Evolutionary conservation across 2,329 filamentous ascomycete genomes (phyloP), one percentile per base, ranked within the genome.

Genomic region (Microcyclosporella mali): DNA sequence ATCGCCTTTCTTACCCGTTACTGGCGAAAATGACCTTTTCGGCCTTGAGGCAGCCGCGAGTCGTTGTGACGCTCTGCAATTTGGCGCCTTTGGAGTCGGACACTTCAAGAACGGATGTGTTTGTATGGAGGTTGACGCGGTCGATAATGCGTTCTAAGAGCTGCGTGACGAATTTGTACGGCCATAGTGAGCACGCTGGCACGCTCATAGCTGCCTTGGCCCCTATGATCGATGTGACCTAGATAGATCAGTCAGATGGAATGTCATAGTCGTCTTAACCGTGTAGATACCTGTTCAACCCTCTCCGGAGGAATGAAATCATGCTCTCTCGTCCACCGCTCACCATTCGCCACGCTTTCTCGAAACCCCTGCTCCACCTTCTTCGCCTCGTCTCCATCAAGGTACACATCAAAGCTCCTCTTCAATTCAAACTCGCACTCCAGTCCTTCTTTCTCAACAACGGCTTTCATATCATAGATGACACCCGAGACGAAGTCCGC

Each of bases 101-200:
- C 4, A 64, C 50, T 1, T 47, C 18, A 3, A 45, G 49, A 1
- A 79, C 83, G 0, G 82, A 76, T 8, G 84, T 88, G 46, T 73
- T 77, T 3, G 83, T 87, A 63, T 88, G 84, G 17, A 89, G 68
- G 54, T 88, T 87, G 53, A 87, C 6, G 15, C 40, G 78, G n/a
- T 57, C 63, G 1, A 73, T 58, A 0, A 50, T 84, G 71, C 10
- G 66, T 63, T 59, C 84, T 78, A 94, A 66, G 0, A 88, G 70
- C 66, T 81, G 82, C 2, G 77, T 69, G 2, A 92, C 79, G 12
- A 90, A 74, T 66, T 89, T 90, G 62, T 90, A 90, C 0, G 86
- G 86, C 82, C 82, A 88, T 17, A 85, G 58, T 53, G 77, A 80
- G 0, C 79, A 83, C 0, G 84, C 84, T 35, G 75, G 59, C 28